Base-by-base conservation (phyloP, 1,139 yeast species). In the Zygoascus sp. region DNA sequence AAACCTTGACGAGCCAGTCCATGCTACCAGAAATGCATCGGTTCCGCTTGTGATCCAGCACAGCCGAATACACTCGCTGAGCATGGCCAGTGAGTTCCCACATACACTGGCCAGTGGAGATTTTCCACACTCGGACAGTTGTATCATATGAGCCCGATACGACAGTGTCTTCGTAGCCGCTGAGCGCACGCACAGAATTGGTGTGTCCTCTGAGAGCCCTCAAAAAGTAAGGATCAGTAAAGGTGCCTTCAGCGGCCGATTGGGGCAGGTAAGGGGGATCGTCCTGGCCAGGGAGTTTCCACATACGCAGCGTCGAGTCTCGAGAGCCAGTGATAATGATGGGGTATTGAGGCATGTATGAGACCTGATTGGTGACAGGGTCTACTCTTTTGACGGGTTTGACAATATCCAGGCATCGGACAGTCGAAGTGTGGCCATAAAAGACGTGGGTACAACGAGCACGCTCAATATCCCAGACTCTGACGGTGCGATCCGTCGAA, bases 61-160 rank as follows among this genome's bases (percentile, higher is more conserved):
- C 86, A 0, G 95, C 89, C 15, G 94, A 80, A 66, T 92, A 92
- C 3, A 92, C 95, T 53, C 87, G 77, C 57, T 89, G 94, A 11
- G 80, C 77, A 65, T 94, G 98, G 3, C 97, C 97, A 1, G 79
- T 71, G 27, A 92, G 72, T 11, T 84, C 79, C 67, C 81, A 82
- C 47, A 77, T 76, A 63, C 96, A 88, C 46, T 74, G 75, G 43
- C 87, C 87, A 17, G 83, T 79, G 35, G 79, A 75, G 50, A 89
- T 73, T 58, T 86, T 94, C 98, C 98, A 92, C 1, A 92, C 96
- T 53, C 97, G 75, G 5, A 90, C 89, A 0, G 89, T 85, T 44
- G 85, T 78, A 65, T 92, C 98, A 62, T 92, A 92, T 2, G 96
- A 85, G 0, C 97, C 97, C 30, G 95, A 84, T 2, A 92, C 81